Conservation (phyloP, 2,329 filamentous ascomycete genomes). For the Coniochaeta sp. region DNA sequence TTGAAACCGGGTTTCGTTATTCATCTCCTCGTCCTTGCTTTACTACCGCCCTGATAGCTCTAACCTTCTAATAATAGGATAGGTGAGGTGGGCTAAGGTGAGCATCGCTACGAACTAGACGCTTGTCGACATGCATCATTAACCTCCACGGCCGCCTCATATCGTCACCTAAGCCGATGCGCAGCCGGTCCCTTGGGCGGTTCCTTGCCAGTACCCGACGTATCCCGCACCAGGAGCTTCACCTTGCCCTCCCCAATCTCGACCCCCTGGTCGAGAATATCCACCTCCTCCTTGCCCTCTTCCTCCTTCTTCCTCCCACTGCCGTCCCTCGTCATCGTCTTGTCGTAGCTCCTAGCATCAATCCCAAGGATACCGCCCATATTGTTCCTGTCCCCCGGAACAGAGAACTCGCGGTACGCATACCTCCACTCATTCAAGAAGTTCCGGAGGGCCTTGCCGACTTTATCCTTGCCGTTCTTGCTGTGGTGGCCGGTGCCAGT, state of each 20-base stretch:
- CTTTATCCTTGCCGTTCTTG: constrained; percentile 98
- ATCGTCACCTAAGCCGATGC: constrained; percentile 31
- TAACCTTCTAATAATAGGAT: constrained; percentile 2
- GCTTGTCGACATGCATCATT: neutral
- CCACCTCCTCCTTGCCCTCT: constrained; percentile 34
- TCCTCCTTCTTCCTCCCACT: constrained; percentile 28
- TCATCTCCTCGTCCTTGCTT: neutral
- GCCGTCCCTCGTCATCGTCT: constrained; percentile 43
- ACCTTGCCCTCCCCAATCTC: constrained; percentile 64
- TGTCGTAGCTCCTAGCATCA: constrained; percentile 62
- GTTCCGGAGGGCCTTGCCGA: constrained; percentile 84
- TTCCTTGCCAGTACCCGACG: constrained; percentile 27
- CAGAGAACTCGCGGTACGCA: constrained; percentile 90
- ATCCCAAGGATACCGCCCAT: constrained; percentile 71
- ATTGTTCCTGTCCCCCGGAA: constrained; percentile 81
- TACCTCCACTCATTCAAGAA: constrained; percentile 96
- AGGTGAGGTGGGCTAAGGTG: neutral
- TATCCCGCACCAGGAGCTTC: constrained; percentile 53
- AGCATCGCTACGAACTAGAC: neutral
- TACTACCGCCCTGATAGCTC: neutral
- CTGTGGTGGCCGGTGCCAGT: constrained; percentile 95
- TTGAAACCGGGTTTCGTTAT: neutral
- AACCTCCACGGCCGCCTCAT: neutral
- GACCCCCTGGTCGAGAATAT: constrained; percentile 58
- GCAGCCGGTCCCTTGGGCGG: constrained; percentile 50